Conservation (phyloP, 1,284 basidiomycete species). For the Rhodotorula sp. region DNA sequence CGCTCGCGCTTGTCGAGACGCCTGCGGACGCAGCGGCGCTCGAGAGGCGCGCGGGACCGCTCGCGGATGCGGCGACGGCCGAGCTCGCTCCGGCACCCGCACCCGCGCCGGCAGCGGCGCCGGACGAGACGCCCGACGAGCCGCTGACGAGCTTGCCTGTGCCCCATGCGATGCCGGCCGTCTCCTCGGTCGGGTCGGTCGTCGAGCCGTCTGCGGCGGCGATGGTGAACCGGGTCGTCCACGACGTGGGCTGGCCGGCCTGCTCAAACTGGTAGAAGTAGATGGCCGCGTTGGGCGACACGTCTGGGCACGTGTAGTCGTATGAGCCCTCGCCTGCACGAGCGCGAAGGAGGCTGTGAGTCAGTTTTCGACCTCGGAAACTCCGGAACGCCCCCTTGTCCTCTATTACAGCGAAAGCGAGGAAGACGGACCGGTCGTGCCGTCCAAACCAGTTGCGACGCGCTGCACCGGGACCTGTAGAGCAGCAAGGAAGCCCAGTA, state of each 20-base stretch:
- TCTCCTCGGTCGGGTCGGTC: conserved; percentile 17
- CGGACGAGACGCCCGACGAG: not conserved
- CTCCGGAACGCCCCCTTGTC: too few species aligned
- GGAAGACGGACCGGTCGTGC: conserved; percentile 10
- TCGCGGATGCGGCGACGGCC: not conserved
- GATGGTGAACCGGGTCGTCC: conserved; percentile 82
- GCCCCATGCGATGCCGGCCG: conserved; percentile 15
- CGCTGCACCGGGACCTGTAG: conserved; percentile 19
- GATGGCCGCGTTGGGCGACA: conserved; percentile 63
- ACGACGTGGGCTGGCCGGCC: conserved; percentile 55
- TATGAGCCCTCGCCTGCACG: too few species aligned
- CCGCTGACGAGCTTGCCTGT: conserved; percentile 9
- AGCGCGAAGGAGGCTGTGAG: too few species aligned
- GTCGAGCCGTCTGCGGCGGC: conserved; percentile 57
- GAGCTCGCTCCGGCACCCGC: not conserved
- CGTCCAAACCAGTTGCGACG: conserved; percentile 37
- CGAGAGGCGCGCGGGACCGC: not conserved
- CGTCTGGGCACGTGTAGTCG: conserved; percentile 70
- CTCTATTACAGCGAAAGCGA: too few species aligned
- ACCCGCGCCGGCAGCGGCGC: not conserved
- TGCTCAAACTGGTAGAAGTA: conserved; percentile 37
- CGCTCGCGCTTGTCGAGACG: not conserved
- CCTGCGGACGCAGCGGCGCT: not conserved
- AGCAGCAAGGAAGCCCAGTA: not conserved
- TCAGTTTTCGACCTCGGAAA: too few species aligned